phyloP scores from a whole-genome alignment of 2,329 filamentous ascomycete genomes.

The Thielaviopsis cerberus region DNA sequence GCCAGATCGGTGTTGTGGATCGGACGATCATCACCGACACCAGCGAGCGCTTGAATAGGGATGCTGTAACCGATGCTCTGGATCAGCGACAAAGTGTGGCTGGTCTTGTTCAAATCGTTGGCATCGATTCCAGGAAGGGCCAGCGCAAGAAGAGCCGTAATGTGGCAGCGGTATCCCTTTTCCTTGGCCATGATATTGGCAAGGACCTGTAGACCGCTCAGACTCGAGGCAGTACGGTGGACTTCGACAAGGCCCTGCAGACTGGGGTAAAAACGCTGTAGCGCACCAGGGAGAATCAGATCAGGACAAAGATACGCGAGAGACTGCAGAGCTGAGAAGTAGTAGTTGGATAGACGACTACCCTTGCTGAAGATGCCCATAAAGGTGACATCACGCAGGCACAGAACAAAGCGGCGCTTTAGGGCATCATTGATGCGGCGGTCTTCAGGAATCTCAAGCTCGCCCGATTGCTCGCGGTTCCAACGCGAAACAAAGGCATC shows the following conservation, averaged over 20 bases:
- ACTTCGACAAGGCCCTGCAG: slow-evolving; percentile 94
- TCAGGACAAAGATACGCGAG: slow-evolving; percentile 81
- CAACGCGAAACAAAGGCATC: slow-evolving; percentile 95
- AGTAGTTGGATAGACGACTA: slow-evolving; percentile 76
- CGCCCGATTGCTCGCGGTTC: slow-evolving; percentile 86
- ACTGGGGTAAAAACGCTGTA: slow-evolving; percentile 92
- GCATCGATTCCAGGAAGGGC: slow-evolving; percentile 91
- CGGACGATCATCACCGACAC: slow-evolving; percentile 44
- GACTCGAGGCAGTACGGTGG: slow-evolving; percentile 82
- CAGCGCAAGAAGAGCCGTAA: slow-evolving; percentile 82
- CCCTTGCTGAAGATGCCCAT: slow-evolving; percentile 98
- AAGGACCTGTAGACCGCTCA: slow-evolving; percentile 80
- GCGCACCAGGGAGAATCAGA: slow-evolving; percentile 74
- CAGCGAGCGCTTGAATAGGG: slow-evolving; percentile 58
- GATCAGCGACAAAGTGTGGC: slow-evolving; percentile 86
- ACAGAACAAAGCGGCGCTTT: slow-evolving; percentile 74
- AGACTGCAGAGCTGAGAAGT: slow-evolving; percentile 73
- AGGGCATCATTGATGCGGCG: slow-evolving; percentile 63
- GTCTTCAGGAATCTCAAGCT: slow-evolving; percentile 68
- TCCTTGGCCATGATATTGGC: slow-evolving; percentile 79
- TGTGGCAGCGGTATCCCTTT: slow-evolving; percentile 91
- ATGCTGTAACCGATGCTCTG: slow-evolving; percentile 93
- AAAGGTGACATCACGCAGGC: slow-evolving; percentile 80
- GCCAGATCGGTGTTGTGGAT: slow-evolving; percentile 60
- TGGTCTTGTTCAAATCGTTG: slow-evolving; percentile 90